Conservation (phyloP, 2,329 filamentous ascomycete species). For the Sporothrix brasiliensis region DNA sequence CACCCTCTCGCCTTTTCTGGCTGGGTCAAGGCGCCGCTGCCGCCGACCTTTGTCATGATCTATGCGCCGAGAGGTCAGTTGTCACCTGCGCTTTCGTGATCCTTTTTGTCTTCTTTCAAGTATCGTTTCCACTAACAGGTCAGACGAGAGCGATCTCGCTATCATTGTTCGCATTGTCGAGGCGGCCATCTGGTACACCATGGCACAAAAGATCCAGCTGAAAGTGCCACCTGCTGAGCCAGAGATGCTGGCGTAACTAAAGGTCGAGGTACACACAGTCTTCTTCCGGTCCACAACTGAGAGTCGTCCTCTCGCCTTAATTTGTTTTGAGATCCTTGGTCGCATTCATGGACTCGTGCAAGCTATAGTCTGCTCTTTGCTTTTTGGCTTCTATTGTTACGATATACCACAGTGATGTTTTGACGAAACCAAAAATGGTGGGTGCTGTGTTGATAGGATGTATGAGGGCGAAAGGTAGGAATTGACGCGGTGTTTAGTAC, state of each 20-base stretch:
- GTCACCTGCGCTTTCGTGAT: neutral
- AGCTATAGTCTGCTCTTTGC: constrained; percentile 2
- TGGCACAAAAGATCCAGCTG: constrained; percentile 49
- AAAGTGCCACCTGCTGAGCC: constrained; percentile 25
- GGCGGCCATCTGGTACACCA: constrained; percentile 71
- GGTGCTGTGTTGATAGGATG: neutral
- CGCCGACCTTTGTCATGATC: constrained; percentile 75
- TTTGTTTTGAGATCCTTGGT: neutral
- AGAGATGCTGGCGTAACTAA: neutral
- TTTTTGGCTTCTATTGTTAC: constrained; percentile 8
- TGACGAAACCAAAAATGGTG: neutral
- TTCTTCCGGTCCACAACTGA: neutral
- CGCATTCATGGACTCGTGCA: neutral
- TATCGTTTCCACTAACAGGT: neutral
- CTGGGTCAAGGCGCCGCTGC: constrained; percentile 69
- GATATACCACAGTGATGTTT: constrained; percentile 10
- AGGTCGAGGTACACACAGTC: neutral
- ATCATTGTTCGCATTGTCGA: constrained; percentile 70
- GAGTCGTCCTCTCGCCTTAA: constrained; percentile 3
- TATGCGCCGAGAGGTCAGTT: constrained; percentile 70
- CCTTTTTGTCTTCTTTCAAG: neutral
- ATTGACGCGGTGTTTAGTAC: neutral
- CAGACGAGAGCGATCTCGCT: constrained; percentile 66
- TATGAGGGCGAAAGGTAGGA: too few species aligned
- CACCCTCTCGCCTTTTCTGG: constrained; percentile 68